Evolutionary conservation across 371 early-diverging fungal genomes (phyloP).

Genomic region (Parasitella parasitica): DNA sequence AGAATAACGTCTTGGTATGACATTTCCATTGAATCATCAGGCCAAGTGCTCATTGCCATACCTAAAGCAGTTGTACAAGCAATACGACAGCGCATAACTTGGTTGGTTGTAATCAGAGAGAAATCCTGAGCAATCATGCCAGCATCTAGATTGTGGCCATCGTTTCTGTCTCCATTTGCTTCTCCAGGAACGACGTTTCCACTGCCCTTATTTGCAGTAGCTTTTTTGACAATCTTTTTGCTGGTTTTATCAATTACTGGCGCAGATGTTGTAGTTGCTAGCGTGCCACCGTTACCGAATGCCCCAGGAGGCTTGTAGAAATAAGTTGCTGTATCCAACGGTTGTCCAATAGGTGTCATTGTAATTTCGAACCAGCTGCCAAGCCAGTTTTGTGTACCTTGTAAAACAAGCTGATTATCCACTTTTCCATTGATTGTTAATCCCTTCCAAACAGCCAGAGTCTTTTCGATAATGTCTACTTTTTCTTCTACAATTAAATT

Average conservation of each 20-base stretch:
- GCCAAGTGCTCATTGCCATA: constrained; percentile 67
- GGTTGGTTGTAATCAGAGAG: constrained; percentile 72
- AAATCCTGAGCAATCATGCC: constrained; percentile 93
- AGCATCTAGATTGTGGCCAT: constrained; percentile 75
- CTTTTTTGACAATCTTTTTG: constrained; percentile 18
- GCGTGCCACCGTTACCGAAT: constrained; percentile 40
- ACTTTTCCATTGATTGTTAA: constrained; percentile 47
- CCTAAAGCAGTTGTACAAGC: constrained; percentile 82
- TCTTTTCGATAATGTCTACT: constrained; percentile 64
- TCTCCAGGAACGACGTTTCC: constrained; percentile 13
- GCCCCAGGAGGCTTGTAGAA: constrained; percentile 66
- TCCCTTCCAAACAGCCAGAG: constrained; percentile 71
- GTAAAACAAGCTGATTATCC: constrained; percentile 29
- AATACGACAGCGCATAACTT: constrained; percentile 81
- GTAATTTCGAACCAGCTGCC: constrained; percentile 57
- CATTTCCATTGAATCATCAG: constrained; percentile 56
- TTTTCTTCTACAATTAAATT: constrained; percentile 90
- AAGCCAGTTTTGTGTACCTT: constrained; percentile 47
- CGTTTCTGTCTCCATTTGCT: constrained; percentile 9
- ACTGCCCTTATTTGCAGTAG: constrained; percentile 18
- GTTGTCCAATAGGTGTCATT: constrained; percentile 80
- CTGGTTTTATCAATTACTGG: constrained; percentile 4
- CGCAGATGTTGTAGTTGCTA: constrained; percentile 10
- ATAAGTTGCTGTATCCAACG: constrained; percentile 60
- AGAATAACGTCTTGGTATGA: constrained; percentile 54